Evolutionary conservation across 78 protist genomes (phyloP).

Genomic region (Mastigamoeba balamuthi): DNA sequence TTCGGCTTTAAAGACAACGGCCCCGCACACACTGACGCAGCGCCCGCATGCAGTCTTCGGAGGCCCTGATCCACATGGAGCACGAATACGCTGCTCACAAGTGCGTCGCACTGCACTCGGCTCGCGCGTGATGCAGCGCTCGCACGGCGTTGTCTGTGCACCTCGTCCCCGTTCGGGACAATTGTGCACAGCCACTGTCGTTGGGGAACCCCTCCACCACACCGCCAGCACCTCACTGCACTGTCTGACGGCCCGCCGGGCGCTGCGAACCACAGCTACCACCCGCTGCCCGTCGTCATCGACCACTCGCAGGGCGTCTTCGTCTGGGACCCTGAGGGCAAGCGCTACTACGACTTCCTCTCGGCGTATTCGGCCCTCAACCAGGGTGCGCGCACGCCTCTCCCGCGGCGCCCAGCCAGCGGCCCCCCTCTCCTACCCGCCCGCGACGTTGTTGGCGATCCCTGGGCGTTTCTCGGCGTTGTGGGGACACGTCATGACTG

Average conservation of each 20-base stretch:
- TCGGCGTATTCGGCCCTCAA: slow-evolving; percentile 93
- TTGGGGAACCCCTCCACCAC: neutral
- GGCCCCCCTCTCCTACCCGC: too few relatives aligned
- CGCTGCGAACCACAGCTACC: slow-evolving; percentile 66
- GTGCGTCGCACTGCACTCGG: neutral
- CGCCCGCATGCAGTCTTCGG: too few relatives aligned
- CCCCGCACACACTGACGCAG: too few relatives aligned
- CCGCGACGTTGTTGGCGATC: too few relatives aligned
- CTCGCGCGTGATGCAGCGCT: neutral
- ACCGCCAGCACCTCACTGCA: neutral
- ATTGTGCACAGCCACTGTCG: neutral
- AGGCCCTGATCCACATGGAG: slow-evolving; percentile 11
- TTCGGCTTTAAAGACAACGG: too few relatives aligned
- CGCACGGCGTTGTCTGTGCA: neutral
- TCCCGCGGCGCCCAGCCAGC: too few relatives aligned
- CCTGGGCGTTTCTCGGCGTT: too few relatives aligned
- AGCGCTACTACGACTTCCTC: slow-evolving; percentile 86
- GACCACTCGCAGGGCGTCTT: slow-evolving; percentile 69
- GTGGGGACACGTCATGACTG: too few relatives aligned
- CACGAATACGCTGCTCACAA: slow-evolving; percentile 32
- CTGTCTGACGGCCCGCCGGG: neutral
- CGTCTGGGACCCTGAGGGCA: slow-evolving; percentile 93
- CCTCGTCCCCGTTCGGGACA: neutral
- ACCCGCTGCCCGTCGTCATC: slow-evolving; percentile 93
- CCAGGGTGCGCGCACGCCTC: slow-evolving; percentile 76